Conservation (phyloP, 2,329 filamentous ascomycete species). For the Atkinsonella hypoxylon region DNA sequence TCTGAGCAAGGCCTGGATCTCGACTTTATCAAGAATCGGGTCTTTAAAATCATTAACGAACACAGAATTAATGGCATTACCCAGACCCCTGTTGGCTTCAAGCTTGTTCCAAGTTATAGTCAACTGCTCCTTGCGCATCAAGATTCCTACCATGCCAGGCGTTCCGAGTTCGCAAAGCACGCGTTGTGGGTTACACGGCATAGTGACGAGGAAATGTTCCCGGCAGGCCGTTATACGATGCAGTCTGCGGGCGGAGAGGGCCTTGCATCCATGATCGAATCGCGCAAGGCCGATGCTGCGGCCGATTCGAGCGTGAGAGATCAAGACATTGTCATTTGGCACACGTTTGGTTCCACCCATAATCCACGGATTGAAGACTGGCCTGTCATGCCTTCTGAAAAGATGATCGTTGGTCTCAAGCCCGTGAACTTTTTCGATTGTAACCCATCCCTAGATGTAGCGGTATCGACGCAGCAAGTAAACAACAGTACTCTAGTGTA, state of each 20-base stretch:
- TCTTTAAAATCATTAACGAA: constrained; percentile 36
- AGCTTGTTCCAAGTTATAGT: constrained; percentile 31
- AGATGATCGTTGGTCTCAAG: constrained; percentile 36
- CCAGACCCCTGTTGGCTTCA: constrained; percentile 36
- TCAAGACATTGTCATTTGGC: constrained; percentile 28
- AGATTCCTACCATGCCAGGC: constrained; percentile 27
- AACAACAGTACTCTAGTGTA: no score
- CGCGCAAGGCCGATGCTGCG: constrained; percentile 16
- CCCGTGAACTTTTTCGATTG: constrained; percentile 36
- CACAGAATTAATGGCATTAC: constrained; percentile 32
- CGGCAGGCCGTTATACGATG: constrained; percentile 38
- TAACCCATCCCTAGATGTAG: no score
- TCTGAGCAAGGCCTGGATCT: constrained; percentile 16
- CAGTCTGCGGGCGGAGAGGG: constrained; percentile 25
- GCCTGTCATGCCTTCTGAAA: constrained; percentile 46
- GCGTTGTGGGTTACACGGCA: constrained; percentile 37
- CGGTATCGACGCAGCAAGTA: no score
- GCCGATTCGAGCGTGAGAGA: not conserved
- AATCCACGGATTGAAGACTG: constrained; percentile 36
- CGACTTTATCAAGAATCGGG: constrained; percentile 40
- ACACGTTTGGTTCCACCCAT: constrained; percentile 35
- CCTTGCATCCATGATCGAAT: constrained; percentile 32
- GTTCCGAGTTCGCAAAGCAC: constrained; percentile 33
- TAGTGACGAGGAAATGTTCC: constrained; percentile 36
- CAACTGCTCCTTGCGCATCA: constrained; percentile 35